A percentile compares a stretch with the other conserved stretches of the same genome.
phyloP scores from a whole-genome alignment of 148 eudicot species.

The Beta vulgaris region DNA sequence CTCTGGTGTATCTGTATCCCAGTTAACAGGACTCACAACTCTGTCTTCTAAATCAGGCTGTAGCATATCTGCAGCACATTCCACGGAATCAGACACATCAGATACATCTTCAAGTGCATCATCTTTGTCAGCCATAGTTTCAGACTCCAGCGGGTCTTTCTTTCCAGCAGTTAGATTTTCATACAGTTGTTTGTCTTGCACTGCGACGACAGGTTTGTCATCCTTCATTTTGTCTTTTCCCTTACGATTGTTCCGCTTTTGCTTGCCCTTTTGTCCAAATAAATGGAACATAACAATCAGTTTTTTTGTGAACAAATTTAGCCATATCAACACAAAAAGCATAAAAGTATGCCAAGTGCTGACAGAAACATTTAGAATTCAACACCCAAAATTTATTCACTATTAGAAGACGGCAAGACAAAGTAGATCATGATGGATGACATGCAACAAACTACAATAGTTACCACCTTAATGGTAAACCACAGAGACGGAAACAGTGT shows the following conservation, averaged over 20 bases:
- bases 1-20: conserved; percentile 77
- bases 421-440: not conserved
- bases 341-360: not conserved
- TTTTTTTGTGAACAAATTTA: not conserved
- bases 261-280: conserved; percentile 57
- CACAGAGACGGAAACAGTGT: not conserved
- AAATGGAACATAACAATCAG: conserved; percentile 13
- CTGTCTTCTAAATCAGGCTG: conserved; percentile 77
- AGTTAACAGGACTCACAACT: conserved; percentile 59
- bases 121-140: conserved; percentile 44
- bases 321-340: not conserved
- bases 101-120: conserved; percentile 65
- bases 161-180: conserved; percentile 31
- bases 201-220: conserved; percentile 46
- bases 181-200: conserved; percentile 40
- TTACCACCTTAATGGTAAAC: no score
- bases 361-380: not conserved
- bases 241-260: conserved; percentile 79
- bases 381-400: not conserved
- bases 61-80: conserved; percentile 45
- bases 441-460: not conserved
- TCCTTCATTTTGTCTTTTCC: conserved; percentile 74
- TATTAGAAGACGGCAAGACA: not conserved
- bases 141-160: conserved; percentile 40
- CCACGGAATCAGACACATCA: conserved; percentile 73